phyloP scores from a whole-genome alignment of 768 basidiomycete genomes.

The Suillus discolor region DNA sequence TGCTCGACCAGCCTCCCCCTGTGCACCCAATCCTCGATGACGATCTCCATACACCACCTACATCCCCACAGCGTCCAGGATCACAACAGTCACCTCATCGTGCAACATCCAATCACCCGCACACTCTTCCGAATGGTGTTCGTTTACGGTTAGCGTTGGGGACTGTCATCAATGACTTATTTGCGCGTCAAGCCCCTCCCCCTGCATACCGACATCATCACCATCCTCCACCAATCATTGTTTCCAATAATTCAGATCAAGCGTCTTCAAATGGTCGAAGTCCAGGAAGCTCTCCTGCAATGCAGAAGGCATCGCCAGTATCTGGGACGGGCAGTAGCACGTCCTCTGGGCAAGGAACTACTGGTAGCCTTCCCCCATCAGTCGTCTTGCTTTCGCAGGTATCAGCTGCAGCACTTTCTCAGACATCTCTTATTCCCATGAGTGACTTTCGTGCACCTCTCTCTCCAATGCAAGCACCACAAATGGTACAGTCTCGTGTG shows the following conservation, averaged over 20 bases:
- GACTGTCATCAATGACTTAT: conserved; percentile 81
- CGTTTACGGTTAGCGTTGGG: conserved; percentile 74
- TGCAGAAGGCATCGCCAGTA: conserved; percentile 25
- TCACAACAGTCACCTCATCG: conserved; percentile 14
- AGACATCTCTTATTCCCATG: conserved; percentile 14
- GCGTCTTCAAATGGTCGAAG: conserved; percentile 25
- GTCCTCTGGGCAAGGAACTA: conserved; percentile 17
- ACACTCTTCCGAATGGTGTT: conserved; percentile 79
- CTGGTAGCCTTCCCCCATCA: conserved; percentile 31
- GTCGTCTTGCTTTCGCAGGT: conserved; percentile 31
- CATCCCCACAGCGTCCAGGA: conserved; percentile 45
- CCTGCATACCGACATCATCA: conserved; percentile 37
- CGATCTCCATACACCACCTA: conserved; percentile 53
- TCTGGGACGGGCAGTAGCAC: conserved; percentile 20
- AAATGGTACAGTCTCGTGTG: conserved; percentile 1
- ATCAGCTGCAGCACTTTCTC: conserved; percentile 21
- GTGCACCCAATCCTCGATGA: conserved; percentile 59
- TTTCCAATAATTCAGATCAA: conserved; percentile 29
- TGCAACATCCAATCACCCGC: conserved; percentile 48
- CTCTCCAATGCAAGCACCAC: conserved; percentile 2
- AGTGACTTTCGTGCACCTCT: conserved; percentile 4
- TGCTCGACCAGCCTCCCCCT: conserved; percentile 80
- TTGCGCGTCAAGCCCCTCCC: conserved; percentile 65
- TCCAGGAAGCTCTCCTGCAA: conserved; percentile 25
- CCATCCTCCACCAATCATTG: conserved; percentile 37